Conservation (phyloP, 306 rosid genomes). For the Gastrolobium bilobum region DNA sequence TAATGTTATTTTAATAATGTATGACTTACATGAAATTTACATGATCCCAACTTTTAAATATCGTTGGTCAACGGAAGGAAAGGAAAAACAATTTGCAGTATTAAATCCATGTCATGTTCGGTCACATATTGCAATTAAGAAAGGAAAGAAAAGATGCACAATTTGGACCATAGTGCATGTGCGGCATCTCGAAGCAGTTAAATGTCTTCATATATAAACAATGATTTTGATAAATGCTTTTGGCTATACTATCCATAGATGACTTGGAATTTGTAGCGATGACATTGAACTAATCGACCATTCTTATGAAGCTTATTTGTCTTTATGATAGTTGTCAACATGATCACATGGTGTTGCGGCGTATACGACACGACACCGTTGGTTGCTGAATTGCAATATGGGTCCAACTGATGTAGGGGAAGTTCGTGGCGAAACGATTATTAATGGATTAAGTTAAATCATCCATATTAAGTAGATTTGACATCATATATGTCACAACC, state of each 20-base stretch:
- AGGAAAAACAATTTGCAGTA: no score
- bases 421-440: no score
- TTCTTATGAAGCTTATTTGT: slow-evolving; percentile 25
- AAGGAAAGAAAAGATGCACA: background rate
- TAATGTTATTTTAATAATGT: no score
- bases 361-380: slow-evolving; percentile 42
- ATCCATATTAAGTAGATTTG: no score
- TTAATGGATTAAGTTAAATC: no score
- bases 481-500: no score
- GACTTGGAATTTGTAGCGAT: background rate
- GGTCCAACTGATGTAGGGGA: no score
- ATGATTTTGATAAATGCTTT: slow-evolving; percentile 8
- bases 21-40: no score
- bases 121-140: background rate
- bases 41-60: no score
- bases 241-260: background rate
- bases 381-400: slow-evolving; percentile 11
- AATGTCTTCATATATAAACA: background rate
- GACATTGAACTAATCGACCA: slow-evolving; percentile 40
- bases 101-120: no score
- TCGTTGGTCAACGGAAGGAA: no score
- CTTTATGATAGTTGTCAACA: background rate
- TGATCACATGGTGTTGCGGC: background rate
- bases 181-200: slow-evolving; percentile 53
- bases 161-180: slow-evolving; percentile 13